Base-by-base conservation (phyloP, 75 land plant genomes). In the Chamaecyparis obtusa region DNA sequence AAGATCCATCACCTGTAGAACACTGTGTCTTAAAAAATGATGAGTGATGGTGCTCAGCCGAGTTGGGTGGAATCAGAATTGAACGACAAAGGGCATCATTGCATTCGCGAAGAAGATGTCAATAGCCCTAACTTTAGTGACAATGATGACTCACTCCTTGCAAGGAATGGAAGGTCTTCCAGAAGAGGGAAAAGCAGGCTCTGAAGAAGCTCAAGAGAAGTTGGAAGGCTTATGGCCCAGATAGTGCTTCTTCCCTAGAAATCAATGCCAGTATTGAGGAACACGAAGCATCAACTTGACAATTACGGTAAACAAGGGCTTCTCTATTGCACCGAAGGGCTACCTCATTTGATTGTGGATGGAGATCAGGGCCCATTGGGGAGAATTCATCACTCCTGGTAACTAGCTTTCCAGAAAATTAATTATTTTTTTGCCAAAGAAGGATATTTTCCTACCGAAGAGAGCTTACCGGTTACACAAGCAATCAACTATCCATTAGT, bases 341-440 rank as follows among this genome's bases (percentile, higher is more conserved):
- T 97, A 37, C 99, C 99, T 0, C 99, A 97, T 83, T 87, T 97
- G 89, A 96, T 97, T 54, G 99, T 97, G 87, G 94, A 90, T 89
- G 99, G 99, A 3, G 99, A 97, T n/a, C 87, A 97, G 96, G 93
- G 86, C 93, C 60, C 99, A 97, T 85, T 93, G 97, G 94, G 99
- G 97, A 9, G 99, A 97, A 93, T 97, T 97, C 88, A 93, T 97
- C 82, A 93, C 96, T 30, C 99, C 99, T 0, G 97, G 99, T n/a
- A n/a, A n/a, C n/a, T n/a, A n/a, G n/a, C n/a, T n/a, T n/a, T n/a
- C n/a, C n/a, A n/a, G n/a, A n/a, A n/a, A n/a, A n/a, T n/a, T n/a
- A n/a, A n/a, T n/a, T n/a, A n/a, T n/a, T n/a, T n/a, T n/a, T n/a
- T n/a, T n/a, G n/a, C n/a, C n/a, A n/a, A n/a, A n/a, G n/a, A n/a